Conservation (phyloP, 2,329 filamentous ascomycete genomes). For the Clonostachys chloroleuca region DNA sequence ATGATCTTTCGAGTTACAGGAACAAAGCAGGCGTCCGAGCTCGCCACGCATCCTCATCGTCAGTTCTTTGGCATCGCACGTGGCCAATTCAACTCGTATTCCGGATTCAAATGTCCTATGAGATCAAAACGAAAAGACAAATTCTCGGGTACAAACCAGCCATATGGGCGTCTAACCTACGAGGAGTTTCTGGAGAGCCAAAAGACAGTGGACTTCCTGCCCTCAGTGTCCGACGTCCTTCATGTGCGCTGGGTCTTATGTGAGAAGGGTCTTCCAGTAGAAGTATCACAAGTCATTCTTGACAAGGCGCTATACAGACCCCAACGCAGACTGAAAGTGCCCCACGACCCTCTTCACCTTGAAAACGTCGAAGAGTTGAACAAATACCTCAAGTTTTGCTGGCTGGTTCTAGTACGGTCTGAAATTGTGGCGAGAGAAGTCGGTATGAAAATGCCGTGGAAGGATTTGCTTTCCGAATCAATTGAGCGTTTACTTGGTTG, state of each 20-base stretch:
- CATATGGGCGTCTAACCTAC: conserved; percentile 1
- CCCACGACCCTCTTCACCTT: conserved; percentile 10
- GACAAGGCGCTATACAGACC: conserved; percentile 5
- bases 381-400: conserved; percentile 17
- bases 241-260: conserved; percentile 3
- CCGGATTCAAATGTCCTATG: background rate
- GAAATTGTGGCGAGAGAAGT: conserved; percentile 14
- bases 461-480: background rate
- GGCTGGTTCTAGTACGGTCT: conserved; percentile 14
- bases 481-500: background rate
- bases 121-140: background rate
- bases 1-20: conserved; percentile 3
- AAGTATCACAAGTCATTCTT: conserved; percentile 8
- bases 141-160: conserved; percentile 1
- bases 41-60: conserved; percentile 7
- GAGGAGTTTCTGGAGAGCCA: conserved; percentile 4
- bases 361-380: conserved; percentile 12
- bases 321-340: conserved; percentile 3
- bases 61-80: conserved; percentile 10
- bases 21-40: background rate
- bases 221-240: conserved; percentile 2
- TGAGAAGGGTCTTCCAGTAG: conserved; percentile 7
- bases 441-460: conserved; percentile 4
- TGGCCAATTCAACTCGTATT: conserved; percentile 1
- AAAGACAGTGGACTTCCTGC: background rate